phyloP scores from a whole-genome alignment of 2,329 filamentous ascomycete species.

The Chrysoporthe deuterocubensis region DNA sequence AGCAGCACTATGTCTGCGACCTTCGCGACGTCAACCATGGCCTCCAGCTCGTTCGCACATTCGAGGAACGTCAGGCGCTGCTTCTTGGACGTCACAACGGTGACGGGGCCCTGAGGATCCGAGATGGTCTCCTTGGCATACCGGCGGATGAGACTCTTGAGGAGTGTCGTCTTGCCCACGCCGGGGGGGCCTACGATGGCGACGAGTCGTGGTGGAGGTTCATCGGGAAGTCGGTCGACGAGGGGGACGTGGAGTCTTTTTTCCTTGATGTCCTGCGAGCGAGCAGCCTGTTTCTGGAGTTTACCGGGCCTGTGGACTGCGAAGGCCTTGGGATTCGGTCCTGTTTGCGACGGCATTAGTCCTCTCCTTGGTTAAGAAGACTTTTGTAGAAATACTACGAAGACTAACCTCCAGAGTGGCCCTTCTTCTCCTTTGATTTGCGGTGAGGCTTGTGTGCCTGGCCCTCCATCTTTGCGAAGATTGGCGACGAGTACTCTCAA shows the following conservation, averaged over 20 bases:
- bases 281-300: slow-evolving; percentile 73
- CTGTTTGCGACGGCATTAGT: slow-evolving; percentile 44
- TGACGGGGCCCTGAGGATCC: slow-evolving; percentile 88
- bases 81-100: slow-evolving; percentile 94
- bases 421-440: slow-evolving; percentile 86
- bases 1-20: slow-evolving; percentile 95
- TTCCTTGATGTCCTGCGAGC: slow-evolving; percentile 78
- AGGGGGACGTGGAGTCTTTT: slow-evolving; percentile 95
- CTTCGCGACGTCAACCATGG: slow-evolving; percentile 97
- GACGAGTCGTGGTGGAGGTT: slow-evolving; percentile 90
- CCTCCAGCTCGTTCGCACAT: slow-evolving; percentile 94
- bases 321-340: slow-evolving; percentile 88
- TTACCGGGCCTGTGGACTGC: slow-evolving; percentile 82
- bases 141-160: slow-evolving; percentile 91
- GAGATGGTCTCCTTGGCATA: slow-evolving; percentile 96
- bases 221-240: slow-evolving; percentile 93
- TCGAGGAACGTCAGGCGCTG: slow-evolving; percentile 94
- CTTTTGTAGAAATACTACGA: not conserved
- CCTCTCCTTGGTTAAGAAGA: not conserved
- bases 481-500: slow-evolving; percentile 1
- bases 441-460: slow-evolving; percentile 87
- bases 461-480: slow-evolving; percentile 67
- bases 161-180: slow-evolving; percentile 91
- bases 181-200: slow-evolving; percentile 94
- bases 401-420: slow-evolving; percentile 58